Percentiles rank a stretch among this genome's conserved stretches.
phyloP scores from a whole-genome alignment of 2,329 filamentous ascomycete species.

The Thielaviopsis ethacetica region DNA sequence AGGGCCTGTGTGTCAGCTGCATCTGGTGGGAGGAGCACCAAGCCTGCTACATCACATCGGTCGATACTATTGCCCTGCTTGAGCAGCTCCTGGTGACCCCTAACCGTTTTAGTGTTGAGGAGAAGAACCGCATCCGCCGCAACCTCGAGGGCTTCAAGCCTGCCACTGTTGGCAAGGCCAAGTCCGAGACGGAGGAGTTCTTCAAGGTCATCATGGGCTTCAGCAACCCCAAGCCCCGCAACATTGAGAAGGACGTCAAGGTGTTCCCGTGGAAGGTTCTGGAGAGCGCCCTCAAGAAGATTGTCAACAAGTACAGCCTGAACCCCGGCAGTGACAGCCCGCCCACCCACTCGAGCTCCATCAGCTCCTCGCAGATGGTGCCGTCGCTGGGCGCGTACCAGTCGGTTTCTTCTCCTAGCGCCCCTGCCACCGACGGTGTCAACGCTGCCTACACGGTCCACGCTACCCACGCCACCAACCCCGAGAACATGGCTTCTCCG shows the following conservation, averaged over 20 bases:
- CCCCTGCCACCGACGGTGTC: constrained; percentile 21
- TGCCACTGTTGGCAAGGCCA: constrained; percentile 82
- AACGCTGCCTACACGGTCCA: constrained; percentile 20
- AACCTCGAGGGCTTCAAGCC: constrained; percentile 93
- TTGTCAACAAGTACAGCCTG: constrained; percentile 86
- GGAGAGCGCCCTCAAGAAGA: constrained; percentile 79
- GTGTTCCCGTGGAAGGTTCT: constrained; percentile 95
- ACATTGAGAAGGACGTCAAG: constrained; percentile 98
- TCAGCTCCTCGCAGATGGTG: constrained; percentile 21
- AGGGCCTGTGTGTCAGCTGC: constrained; percentile 90
- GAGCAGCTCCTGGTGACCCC: constrained; percentile 68
- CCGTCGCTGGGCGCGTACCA: constrained; percentile 27
- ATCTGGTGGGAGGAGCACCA: constrained; percentile 91
- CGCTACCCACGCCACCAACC: constrained; percentile 24
- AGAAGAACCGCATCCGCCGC: constrained; percentile 93
- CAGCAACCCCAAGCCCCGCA: constrained; percentile 82
- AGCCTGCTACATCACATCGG: constrained; percentile 86
- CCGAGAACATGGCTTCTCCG: constrained; percentile 35
- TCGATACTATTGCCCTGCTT: constrained; percentile 90
- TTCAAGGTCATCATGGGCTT: constrained; percentile 99
- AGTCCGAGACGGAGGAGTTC: constrained; percentile 84
- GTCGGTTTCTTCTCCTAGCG: constrained; percentile 28
- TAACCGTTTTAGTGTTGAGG: constrained; percentile 79
- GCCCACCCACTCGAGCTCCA: constrained; percentile 14
- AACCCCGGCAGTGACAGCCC: constrained; percentile 25